These are phyloP conservation scores for Rhodotorula sp. DNA, from an alignment of 1,284 basidiomycete species.

Conservation along the genomic window DNA sequence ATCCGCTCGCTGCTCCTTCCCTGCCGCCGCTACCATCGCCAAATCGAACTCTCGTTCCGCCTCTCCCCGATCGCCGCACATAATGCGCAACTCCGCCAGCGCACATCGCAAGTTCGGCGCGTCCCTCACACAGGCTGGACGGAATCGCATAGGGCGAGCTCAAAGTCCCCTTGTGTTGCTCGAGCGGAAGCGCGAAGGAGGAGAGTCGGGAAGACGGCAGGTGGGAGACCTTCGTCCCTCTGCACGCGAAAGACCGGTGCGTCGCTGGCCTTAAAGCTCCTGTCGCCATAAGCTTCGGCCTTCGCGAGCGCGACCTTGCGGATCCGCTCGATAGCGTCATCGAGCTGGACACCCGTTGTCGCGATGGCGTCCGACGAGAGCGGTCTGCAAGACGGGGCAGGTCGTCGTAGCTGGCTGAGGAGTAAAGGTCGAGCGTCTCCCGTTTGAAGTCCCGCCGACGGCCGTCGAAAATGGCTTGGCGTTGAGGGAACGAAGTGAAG, in stretches of 20 bases:
- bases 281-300: background rate
- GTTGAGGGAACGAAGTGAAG: constrained; percentile 17
- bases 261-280: constrained; percentile 6
- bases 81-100: constrained; percentile 11
- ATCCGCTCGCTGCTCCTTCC: background rate
- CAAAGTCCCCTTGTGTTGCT: constrained; percentile 15
- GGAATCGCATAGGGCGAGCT: constrained; percentile 20
- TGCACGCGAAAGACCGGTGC: background rate
- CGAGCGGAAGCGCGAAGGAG: constrained; percentile 18
- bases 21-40: constrained; percentile 12
- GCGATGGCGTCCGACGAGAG: background rate
- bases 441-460: constrained; percentile 21
- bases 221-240: constrained; percentile 13
- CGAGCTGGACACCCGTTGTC: constrained; percentile 8
- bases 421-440: constrained; percentile 28
- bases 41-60: constrained; percentile 18
- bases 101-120: constrained; percentile 5
- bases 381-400: constrained; percentile 19
- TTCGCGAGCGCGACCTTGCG: background rate
- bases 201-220: constrained; percentile 7
- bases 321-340: constrained; percentile 9
- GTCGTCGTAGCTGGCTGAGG: background rate
- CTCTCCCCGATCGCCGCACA: constrained; percentile 9
- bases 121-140: constrained; percentile 10
- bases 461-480: constrained; percentile 6